These are phyloP conservation scores for Zalerion maritima DNA, from an alignment of 495 filamentous ascomycete species.

Conservation along the genomic window DNA sequence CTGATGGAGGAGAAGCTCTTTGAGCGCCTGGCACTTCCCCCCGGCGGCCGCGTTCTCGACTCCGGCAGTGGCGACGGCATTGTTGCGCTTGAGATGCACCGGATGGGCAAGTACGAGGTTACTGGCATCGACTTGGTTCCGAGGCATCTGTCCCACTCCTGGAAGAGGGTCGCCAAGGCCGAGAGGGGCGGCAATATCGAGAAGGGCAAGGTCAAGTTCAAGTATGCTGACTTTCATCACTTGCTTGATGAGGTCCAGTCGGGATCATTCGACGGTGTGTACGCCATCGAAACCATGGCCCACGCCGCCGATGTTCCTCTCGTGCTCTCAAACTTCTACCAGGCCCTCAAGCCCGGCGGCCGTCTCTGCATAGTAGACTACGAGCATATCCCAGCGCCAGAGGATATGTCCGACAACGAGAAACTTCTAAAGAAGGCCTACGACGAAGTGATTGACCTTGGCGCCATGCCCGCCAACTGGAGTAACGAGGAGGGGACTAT, in stretches of 20 bases:
- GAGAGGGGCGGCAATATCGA: conserved; percentile 26
- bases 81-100: conserved; percentile 33
- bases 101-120: conserved; percentile 22
- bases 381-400: conserved; percentile 23
- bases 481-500: conserved; percentile 17
- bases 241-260: conserved; percentile 23
- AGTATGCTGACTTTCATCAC: conserved; percentile 39
- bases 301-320: conserved; percentile 37
- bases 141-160: too few species aligned
- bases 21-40: conserved; percentile 18
- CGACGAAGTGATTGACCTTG: conserved; percentile 29
- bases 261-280: conserved; percentile 35
- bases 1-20: conserved; percentile 36
- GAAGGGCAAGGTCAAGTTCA: conserved; percentile 18
- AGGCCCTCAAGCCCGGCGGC: conserved; percentile 35
- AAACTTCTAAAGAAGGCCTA: conserved; percentile 11
- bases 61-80: conserved; percentile 37
- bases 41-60: conserved; percentile 31
- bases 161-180: conserved; percentile 30
- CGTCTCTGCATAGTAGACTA: conserved; percentile 35
- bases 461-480: conserved; percentile 34
- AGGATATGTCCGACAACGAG: conserved; percentile 13
- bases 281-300: conserved; percentile 46
- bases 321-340: conserved; percentile 32
- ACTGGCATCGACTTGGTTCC: conserved; percentile 37